Evolutionary conservation across 2,329 filamentous ascomycete genomes (phyloP), one percentile per base, ranked within the genome.

Genomic region (Fusarium brevicatenulatum): DNA sequence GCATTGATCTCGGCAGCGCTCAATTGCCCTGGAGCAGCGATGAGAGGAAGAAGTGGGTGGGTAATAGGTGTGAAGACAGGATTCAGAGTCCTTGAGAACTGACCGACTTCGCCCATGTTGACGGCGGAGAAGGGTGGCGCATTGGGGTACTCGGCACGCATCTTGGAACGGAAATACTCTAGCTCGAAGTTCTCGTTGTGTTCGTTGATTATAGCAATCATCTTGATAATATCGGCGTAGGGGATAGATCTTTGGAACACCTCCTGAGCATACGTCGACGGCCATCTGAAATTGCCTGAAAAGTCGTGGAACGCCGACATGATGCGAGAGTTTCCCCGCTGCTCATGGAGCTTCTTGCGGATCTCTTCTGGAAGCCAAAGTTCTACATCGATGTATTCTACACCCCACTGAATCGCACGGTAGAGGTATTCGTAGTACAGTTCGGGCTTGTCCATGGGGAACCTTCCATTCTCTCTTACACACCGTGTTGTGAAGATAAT

Each of bases 241-340:
- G 90, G 89, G 52, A 89, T 89, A 13, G 92, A 93, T 73, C 91
- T 88, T 66, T 89, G 85, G 75, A 95, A 97, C 8, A 95, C 87
- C 16, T 88, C 85, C 77, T 93, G 89, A 3, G 93, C 93, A 73
- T 92, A 88, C 11, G 88, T 83, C 1, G 93, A 93, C 2, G 92
- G 92, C 94, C 94, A 97, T 77, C 91, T 93, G 86, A 95, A 95
- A 2, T 86, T 91, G 4, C 93, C 93, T 0, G 93, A 95, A 78
- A 95, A 95, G 83, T 96, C 94, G 80, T 97, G 94, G 78, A 95
- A 96, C 18, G 94, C 94, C n/a, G 93, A 95, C 85, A 97, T 95
- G 81, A 97, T 94, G 73, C 91, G 92, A 77, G 92, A 95, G 81
- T 91, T 93, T 5, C 93, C 93, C 73, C 92, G 91, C 60, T 89